A percentile compares a stretch with the other conserved stretches of the same genome.
phyloP scores from a whole-genome alignment of 306 rosid species.

The Potentilla sterilis region DNA sequence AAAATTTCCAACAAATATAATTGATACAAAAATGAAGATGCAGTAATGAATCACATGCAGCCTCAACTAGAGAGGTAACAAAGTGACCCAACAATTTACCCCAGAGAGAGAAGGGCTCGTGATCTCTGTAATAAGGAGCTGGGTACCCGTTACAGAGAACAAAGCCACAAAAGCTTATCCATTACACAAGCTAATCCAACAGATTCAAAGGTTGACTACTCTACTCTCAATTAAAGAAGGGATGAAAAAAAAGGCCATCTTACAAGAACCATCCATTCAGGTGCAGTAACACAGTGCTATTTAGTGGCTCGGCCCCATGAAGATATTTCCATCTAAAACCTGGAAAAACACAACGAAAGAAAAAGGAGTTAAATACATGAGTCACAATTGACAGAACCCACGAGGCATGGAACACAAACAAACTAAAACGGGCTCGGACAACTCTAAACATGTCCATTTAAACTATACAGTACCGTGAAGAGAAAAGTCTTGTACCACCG shows the following conservation, averaged over 20 bases:
- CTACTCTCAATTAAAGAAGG: neutral
- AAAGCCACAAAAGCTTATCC: neutral
- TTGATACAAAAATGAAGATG: neutral
- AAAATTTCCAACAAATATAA: neutral
- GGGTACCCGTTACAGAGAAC: neutral
- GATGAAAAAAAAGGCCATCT: neutral
- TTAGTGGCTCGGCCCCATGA: neutral
- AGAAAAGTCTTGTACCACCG: neutral
- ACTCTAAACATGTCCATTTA: neutral
- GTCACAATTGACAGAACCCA: neutral
- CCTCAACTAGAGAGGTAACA: neutral
- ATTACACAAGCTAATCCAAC: neutral
- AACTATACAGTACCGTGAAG: neutral
- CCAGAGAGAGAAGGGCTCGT: neutral
- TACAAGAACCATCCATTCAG: slow-evolving; percentile 1
- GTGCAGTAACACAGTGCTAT: neutral
- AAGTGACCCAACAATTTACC: neutral
- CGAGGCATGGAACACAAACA: neutral
- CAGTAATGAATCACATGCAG: neutral
- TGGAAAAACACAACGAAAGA: neutral
- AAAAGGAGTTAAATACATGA: neutral
- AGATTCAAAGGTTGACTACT: neutral
- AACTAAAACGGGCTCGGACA: neutral
- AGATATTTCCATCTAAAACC: neutral
- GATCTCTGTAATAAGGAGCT: neutral